Evolutionary conservation across 129 eudicot genomes (phyloP).

Genomic region (Silybum marianum): DNA sequence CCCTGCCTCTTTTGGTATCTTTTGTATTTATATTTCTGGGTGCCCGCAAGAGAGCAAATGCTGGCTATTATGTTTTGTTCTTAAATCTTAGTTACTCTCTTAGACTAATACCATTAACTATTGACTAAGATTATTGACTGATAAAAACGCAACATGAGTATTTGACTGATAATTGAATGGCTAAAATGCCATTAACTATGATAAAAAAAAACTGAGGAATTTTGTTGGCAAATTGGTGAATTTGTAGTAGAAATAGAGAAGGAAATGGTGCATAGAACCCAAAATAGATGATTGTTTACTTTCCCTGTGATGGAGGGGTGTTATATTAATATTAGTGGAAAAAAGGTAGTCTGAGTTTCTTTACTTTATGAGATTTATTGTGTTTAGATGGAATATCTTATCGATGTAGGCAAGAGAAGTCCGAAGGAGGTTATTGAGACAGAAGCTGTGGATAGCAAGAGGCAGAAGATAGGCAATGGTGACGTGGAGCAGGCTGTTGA

Average conservation of each 20-base stretch:
- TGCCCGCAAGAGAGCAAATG: neutral
- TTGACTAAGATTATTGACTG: too few relatives aligned
- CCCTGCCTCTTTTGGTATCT: neutral
- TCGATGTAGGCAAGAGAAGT: neutral
- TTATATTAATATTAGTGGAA: constrained; percentile 1
- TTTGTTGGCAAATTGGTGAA: neutral
- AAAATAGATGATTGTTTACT: neutral
- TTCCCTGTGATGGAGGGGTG: neutral
- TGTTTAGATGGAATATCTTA: neutral
- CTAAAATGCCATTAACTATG: neutral
- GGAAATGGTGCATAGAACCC: neutral
- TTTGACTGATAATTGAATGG: neutral
- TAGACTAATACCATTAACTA: too few relatives aligned
- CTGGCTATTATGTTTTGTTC: neutral
- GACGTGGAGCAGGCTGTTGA: neutral
- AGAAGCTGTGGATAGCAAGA: neutral
- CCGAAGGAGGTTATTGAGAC: neutral
- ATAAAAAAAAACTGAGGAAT: neutral
- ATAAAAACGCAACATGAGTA: too few relatives aligned
- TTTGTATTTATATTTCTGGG: neutral
- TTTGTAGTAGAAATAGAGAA: neutral
- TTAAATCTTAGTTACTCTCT: neutral
- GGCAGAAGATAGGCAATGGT: neutral
- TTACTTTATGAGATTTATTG: neutral
- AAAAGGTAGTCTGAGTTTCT: neutral